Evolutionary conservation across 306 rosid genomes (phyloP), one percentile per base, ranked within the genome.

Genomic region (Prunus mume): DNA sequence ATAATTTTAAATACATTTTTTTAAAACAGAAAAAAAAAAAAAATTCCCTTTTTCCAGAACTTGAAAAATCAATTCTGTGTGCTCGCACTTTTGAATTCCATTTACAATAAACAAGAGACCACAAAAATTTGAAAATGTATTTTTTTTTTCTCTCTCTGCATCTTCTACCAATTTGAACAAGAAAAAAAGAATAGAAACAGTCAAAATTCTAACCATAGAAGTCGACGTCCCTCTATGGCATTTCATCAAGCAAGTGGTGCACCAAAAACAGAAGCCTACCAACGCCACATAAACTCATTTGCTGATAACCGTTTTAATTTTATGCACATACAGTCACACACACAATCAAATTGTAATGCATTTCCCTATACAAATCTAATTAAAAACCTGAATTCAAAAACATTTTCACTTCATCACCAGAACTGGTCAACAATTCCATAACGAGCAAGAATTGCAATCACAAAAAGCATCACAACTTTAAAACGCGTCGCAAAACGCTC

Each of bases 221-320:
- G 43, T 38, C 43, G 43, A 60, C 30, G 28, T 65, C 75, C 73
- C 77, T 75, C 64, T 68, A 72, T 12, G 81, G 68, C 88, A 88
- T 77, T 83, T 74, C 56, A 71, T 81, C 86, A 25, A 86, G 34
- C 89, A 84, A 58, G 1, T 85, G 7, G 73, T 71, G 62, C 62
- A 24, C 71, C 25, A 24, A 58, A 28, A 72, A 57, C 54, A 52
- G 68, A 67, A 27, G 34, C 43, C 78, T 14, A 68, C 3, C 54
- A 7, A 7, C 76, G 61, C 32, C 15, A 14, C 47, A 60, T 5
- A 25, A 7, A 2, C 38, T 5, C 65, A 13, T 2, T 25, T 24
- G 65, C 65, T 1, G 38, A 13, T 12, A 24, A 12, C 13, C 7
- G 25, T 24, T 12, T 2, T 5, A 5, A 60, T 14, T 25, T 60